Base-by-base conservation (phyloP, 2,329 filamentous ascomycete species). In the Diaporthe ampelina region DNA sequence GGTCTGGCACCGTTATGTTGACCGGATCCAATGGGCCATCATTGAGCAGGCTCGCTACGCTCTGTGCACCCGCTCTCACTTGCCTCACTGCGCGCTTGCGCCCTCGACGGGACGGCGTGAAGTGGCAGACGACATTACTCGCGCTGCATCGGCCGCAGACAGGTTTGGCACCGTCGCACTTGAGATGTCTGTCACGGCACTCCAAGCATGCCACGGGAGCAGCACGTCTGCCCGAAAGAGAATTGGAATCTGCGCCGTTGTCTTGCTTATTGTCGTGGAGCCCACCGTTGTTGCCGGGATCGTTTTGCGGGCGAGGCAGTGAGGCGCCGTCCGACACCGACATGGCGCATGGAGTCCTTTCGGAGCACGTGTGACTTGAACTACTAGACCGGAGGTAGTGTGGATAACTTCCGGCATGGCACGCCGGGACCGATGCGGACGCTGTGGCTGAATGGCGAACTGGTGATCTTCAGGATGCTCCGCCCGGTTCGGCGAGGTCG, bases 101-200 rank as follows among this genome's bases (percentile, higher is more conserved):
- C 56, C 56, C 56, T 37, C 56, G 29, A 37, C 56, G 56, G 21
- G 56, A 58, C 11, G 56, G 56, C 19, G 56, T 58, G 56, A 58
- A 58, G 56, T 58, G 56, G 15, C 56, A 58, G 56, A 35, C 29
- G 11, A 35, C 56, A 58, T 58, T 58, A 35, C 56, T 58, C 56
- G 56, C 56, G 5, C 3, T 58, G 32, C 56, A 58, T 21, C 56
- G 56, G 19, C 56, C 56, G 21, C 56, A 58, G 56, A 58, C 56
- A 58, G 56, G 56, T 4, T n/a, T 58, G 56, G 21, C 29, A 32
- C 56, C 56, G 56, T 58, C 56, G 24, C 56, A 58, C 56, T 58
- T 58, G 29, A 58, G 56, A 58, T 58, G 56, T 37, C 56, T 58
- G 32, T 58, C 56, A 17, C 56, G 56, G 32, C 56, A 58, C 56